Conservation (phyloP, 768 basidiomycete genomes). For the Kwoniella bestiolae region DNA sequence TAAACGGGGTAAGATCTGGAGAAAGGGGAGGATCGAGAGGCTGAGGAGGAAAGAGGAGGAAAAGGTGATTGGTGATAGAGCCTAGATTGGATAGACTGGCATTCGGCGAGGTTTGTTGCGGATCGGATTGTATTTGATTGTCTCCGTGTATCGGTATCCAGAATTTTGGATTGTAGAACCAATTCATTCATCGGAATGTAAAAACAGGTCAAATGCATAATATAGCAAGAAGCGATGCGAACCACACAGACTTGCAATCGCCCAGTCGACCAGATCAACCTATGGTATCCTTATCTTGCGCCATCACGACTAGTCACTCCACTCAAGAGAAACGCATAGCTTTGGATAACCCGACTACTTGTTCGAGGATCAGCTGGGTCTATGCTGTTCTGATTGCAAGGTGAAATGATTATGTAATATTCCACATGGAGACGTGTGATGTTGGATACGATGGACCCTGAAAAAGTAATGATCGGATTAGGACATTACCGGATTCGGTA, state of each 20-base stretch:
- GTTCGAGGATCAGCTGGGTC: no score
- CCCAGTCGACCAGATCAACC: no score
- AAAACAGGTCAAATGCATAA: no score
- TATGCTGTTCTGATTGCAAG: no score
- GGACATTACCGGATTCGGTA: slow-evolving; percentile 9
- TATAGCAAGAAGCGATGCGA: no score
- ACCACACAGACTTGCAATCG: no score
- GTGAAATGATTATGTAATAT: not conserved
- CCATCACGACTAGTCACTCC: no score
- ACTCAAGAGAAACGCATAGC: no score
- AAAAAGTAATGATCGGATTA: slow-evolving; percentile 8
- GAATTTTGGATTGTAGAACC: no score
- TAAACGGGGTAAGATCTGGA: slow-evolving; percentile 39
- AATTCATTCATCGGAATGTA: no score
- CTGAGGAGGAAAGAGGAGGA: slow-evolving; percentile 15
- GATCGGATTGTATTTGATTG: not conserved
- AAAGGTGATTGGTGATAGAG: not conserved
- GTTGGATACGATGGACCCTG: slow-evolving; percentile 2
- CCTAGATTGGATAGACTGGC: not conserved
- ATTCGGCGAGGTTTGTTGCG: not conserved
- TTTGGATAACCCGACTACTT: no score
- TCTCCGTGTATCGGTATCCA: not conserved
- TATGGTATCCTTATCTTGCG: no score
- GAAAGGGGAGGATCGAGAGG: slow-evolving; percentile 22
- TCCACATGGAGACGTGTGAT: not conserved